Percentiles rank a stretch among this genome's conserved stretches.
These are phyloP conservation scores for Alternaria arborescens DNA, from an alignment of 2,329 filamentous ascomycete species.

Conservation along the genomic window DNA sequence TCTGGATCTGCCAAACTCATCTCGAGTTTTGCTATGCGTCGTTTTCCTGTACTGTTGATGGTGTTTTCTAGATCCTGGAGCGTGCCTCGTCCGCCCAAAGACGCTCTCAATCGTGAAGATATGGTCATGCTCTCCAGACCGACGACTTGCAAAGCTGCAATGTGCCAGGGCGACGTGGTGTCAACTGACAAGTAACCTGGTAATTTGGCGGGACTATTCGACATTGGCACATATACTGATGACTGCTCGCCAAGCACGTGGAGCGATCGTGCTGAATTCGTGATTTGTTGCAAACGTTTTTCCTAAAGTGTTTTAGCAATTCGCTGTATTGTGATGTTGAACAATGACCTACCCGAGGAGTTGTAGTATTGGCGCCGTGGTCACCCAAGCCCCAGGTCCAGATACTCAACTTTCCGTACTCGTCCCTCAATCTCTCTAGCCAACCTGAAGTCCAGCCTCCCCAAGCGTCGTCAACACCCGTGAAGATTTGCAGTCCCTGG, in stretches of 20 bases:
- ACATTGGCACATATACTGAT: slow-evolving; percentile 79
- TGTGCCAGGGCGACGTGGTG: slow-evolving; percentile 76
- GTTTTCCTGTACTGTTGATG: slow-evolving; percentile 79
- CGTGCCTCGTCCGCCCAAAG: slow-evolving; percentile 56
- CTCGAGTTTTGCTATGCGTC: slow-evolving; percentile 77
- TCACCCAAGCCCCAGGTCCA: slow-evolving; percentile 89
- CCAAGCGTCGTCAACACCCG: slow-evolving; percentile 63
- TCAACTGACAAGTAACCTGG: slow-evolving; percentile 70
- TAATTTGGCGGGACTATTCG: slow-evolving; percentile 64
- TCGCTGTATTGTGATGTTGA: background rate
- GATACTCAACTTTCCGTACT: slow-evolving; percentile 86
- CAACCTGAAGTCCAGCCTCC: slow-evolving; percentile 57
- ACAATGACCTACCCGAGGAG: slow-evolving; percentile 53
- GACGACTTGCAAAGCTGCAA: slow-evolving; percentile 76
- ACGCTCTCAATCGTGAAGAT: slow-evolving; percentile 71
- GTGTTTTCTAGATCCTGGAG: slow-evolving; percentile 71
- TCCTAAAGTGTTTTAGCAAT: slow-evolving; percentile 55
- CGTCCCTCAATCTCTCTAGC: slow-evolving; percentile 77
- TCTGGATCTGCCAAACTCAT: slow-evolving; percentile 66
- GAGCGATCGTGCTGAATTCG: slow-evolving; percentile 78
- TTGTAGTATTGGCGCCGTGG: slow-evolving; percentile 42
- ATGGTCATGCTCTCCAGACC: slow-evolving; percentile 82
- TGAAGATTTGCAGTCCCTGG: slow-evolving; percentile 78
- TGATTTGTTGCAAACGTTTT: slow-evolving; percentile 69
- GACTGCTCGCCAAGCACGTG: slow-evolving; percentile 73